A percentile compares a stretch with the other conserved stretches of the same genome.
Conservation (phyloP, 2,329 filamentous ascomycete genomes). For the Scedosporium minutisporum region DNA sequence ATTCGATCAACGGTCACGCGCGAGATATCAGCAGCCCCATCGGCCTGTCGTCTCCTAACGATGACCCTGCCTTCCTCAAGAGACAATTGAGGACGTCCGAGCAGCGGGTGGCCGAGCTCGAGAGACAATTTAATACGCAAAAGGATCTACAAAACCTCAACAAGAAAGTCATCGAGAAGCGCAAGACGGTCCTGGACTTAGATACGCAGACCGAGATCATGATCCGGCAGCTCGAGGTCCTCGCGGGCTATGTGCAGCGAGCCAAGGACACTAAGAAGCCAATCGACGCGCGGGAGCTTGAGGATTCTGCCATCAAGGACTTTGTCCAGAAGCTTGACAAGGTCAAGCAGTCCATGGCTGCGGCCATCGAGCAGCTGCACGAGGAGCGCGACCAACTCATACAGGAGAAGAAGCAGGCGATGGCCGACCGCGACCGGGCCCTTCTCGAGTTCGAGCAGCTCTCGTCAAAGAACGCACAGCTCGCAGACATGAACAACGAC, state of each 20-base stretch:
- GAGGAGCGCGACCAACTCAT: constrained; percentile 70
- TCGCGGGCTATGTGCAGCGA: constrained; percentile 78
- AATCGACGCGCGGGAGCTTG: constrained; percentile 71
- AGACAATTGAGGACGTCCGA: constrained; percentile 74
- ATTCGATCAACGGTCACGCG: constrained; percentile 33
- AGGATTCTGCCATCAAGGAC: constrained; percentile 84
- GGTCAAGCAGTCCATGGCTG: constrained; percentile 49
- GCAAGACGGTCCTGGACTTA: constrained; percentile 88
- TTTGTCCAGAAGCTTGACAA: constrained; percentile 67
- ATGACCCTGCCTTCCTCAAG: constrained; percentile 60
- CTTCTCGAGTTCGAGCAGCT: constrained; percentile 93
- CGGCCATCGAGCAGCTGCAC: constrained; percentile 49
- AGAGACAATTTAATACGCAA: constrained; percentile 61
- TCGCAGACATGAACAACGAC: constrained; percentile 92
- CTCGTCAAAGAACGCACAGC: constrained; percentile 85
- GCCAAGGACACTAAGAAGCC: constrained; percentile 76
- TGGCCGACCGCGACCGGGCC: constrained; percentile 82
- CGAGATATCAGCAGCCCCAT: constrained; percentile 66
- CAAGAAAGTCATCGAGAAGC: constrained; percentile 81
- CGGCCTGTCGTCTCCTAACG: constrained; percentile 40
- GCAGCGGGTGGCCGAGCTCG: constrained; percentile 76
- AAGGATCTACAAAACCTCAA: constrained; percentile 67
- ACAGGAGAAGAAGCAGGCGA: constrained; percentile 74
- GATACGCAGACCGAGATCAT: constrained; percentile 95
- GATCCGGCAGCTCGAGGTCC: constrained; percentile 79